These are phyloP conservation scores for Multifurca ochricompacta DNA, from an alignment of 768 basidiomycete species.

Conservation along the genomic window DNA sequence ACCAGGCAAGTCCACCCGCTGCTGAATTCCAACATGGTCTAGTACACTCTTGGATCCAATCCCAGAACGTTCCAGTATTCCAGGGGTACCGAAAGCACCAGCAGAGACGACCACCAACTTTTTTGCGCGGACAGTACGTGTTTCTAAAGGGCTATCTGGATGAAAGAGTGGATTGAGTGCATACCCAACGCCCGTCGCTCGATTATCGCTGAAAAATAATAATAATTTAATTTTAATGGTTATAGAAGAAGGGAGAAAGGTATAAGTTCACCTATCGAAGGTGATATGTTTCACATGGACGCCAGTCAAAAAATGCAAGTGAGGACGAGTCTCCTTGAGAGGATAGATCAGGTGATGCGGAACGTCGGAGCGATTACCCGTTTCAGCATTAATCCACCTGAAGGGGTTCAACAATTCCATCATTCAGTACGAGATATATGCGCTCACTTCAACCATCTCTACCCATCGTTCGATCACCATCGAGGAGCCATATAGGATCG, in stretches of 20 bases:
- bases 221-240: conserved; percentile 1
- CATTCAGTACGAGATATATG: no score
- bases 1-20: no score
- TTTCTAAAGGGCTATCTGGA: conserved; percentile 24
- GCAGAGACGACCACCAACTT: no score
- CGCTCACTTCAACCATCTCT: conserved; percentile 29
- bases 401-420: no score
- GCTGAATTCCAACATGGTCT: no score
- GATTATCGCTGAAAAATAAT: conserved; percentile 16
- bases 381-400: conserved; percentile 45
- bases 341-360: conserved; percentile 37
- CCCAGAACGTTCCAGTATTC: no score
- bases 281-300: conserved; percentile 30
- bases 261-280: conserved; percentile 26
- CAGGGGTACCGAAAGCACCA: no score
- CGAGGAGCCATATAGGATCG: no score
- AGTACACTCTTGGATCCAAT: no score
- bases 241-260: conserved; percentile 23
- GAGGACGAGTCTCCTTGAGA: no score
- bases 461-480: no score
- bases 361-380: conserved; percentile 48
- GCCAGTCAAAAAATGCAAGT: conserved; percentile 29
- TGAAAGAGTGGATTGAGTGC: not conserved
- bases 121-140: no score
- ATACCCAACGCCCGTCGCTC: conserved; percentile 17